Evolutionary conservation across 2,329 filamentous ascomycete genomes (phyloP), one percentile per base, ranked within the genome.

Genomic region (Penicillium psychrosexuale): DNA sequence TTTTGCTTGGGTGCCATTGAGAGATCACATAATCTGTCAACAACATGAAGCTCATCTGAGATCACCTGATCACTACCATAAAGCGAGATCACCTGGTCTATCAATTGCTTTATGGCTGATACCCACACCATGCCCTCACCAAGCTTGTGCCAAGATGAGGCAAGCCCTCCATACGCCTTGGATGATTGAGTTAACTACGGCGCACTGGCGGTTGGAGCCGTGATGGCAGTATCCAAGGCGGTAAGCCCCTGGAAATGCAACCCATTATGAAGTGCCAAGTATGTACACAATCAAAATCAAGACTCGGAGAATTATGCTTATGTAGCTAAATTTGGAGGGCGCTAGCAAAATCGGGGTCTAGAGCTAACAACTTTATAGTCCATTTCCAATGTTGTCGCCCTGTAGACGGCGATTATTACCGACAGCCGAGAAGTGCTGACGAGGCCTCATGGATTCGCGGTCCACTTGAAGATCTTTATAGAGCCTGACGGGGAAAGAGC

Each of bases 131-230:
- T 65, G 61, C 60, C 62, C 8, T 57, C 63, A 48, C 60, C 63
- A 37, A 64, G 57, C 51, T 49, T 65, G 15, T 64, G 62, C 56
- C 63, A 64, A 58, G 63, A 64, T 27, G 65, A 66, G 56, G 49
- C 57, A 53, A 53, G 61, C 22, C 57, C 59, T 57, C 64, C 59
- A 53, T 81, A 80, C 61, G 77, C 64, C 77, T 81, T 53, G 19
- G 19, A 69, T 78, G 44, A 24, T 4, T 4, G 22, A 24, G 22
- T 24, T 24, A 5, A 24, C 22, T 5, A 24, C 5, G 22, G 22
- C 22, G 22, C 22, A 24, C 22, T 24, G 22, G 22, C 22, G 22
- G 22, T 24, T 24, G 22, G 22, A 24, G 22, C 22, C 22, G 22
- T 24, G 3, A 24, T 24, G 42, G 42, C 42, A 44, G 27, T 44